phyloP scores from a whole-genome alignment of 2,329 filamentous ascomycete genomes.

The Elsinoe fawcettii region DNA sequence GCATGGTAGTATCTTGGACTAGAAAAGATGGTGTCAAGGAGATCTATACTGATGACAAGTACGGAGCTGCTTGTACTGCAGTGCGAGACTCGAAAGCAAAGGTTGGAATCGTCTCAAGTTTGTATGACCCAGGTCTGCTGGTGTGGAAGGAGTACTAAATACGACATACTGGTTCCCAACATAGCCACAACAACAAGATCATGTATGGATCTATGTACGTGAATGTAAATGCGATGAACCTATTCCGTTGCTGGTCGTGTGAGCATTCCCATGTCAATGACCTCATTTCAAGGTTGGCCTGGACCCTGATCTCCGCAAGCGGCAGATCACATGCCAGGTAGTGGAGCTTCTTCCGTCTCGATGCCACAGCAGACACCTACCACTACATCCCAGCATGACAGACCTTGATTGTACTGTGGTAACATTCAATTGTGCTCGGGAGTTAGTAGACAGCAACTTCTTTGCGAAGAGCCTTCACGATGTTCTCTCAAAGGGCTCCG shows the following conservation, averaged over 20 bases:
- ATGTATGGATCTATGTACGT: too few species aligned
- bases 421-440: constrained; percentile 83
- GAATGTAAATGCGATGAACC: too few species aligned
- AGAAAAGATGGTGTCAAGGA: constrained; percentile 27
- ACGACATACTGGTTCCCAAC: too few species aligned
- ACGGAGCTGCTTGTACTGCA: constrained; percentile 31
- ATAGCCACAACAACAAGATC: too few species aligned
- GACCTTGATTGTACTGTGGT: constrained; percentile 65
- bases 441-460: constrained; percentile 57
- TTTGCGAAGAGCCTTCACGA: constrained; percentile 57
- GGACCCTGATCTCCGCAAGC: background rate
- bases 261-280: background rate
- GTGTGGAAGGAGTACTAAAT: constrained; percentile 25
- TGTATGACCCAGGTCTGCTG: constrained; percentile 37
- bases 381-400: constrained; percentile 20
- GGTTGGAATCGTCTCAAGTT: constrained; percentile 31
- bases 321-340: constrained; percentile 2
- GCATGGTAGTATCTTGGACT: constrained; percentile 36
- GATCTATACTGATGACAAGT: constrained; percentile 33
- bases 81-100: constrained; percentile 33
- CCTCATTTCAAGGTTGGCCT: background rate
- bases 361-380: background rate
- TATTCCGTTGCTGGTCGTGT: background rate
- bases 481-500: constrained; percentile 32
- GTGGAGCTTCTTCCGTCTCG: background rate